Conservation (phyloP, 805 yeast species). For the Lipomyces yamadae region DNA sequence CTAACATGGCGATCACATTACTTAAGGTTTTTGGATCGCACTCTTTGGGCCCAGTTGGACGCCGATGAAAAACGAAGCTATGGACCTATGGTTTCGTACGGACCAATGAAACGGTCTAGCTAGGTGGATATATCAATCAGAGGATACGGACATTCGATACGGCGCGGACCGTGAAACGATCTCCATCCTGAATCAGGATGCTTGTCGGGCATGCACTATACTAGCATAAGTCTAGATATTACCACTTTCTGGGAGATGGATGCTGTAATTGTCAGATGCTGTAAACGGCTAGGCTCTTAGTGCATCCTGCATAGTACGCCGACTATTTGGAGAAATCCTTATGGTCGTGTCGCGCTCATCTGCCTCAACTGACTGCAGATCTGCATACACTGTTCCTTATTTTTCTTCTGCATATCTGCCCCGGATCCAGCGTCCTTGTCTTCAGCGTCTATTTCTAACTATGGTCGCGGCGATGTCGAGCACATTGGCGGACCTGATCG, state of each 20-base stretch:
- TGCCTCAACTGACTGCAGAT: background rate
- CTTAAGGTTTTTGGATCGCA: no score
- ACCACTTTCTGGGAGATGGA: background rate
- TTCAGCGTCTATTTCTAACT: background rate
- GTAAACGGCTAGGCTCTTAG: background rate
- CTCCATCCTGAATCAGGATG: no score
- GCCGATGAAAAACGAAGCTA: no score
- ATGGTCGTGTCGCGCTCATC: background rate
- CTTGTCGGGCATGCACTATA: no score
- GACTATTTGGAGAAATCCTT: background rate
- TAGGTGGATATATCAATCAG: no score
- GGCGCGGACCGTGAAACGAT: no score
- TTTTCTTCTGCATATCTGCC: background rate
- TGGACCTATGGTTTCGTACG: no score
- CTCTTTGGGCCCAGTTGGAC: no score
- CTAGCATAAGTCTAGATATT: no score
- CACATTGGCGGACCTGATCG: background rate
- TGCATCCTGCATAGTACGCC: background rate
- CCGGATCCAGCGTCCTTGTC: background rate
- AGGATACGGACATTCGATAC: no score
- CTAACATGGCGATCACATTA: no score
- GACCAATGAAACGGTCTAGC: no score
- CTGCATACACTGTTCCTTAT: background rate
- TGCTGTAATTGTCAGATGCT: background rate
- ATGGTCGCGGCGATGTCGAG: background rate